Conservation (phyloP, 2,329 filamentous ascomycete genomes). For the Colletotrichum truncatum region DNA sequence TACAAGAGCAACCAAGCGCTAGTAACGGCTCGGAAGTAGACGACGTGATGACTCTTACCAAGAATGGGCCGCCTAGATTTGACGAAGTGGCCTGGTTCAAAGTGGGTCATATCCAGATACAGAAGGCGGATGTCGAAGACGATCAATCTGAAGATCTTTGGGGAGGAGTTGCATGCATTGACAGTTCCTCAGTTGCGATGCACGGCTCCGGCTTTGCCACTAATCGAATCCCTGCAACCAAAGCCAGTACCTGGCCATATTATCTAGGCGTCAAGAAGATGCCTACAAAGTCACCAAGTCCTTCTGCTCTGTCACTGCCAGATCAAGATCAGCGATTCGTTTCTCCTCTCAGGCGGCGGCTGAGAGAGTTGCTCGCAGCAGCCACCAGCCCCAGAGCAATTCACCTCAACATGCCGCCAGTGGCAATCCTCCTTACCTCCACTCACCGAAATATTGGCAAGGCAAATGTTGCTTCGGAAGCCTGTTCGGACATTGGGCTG, state of each 20-base stretch:
- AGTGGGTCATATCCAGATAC: constrained; percentile 76
- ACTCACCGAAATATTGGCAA: constrained; percentile 96
- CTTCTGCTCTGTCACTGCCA: constrained; percentile 49
- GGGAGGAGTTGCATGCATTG: constrained; percentile 87
- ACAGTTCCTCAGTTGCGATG: constrained; percentile 87
- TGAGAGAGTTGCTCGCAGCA: constrained; percentile 87
- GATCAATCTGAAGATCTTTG: constrained; percentile 76
- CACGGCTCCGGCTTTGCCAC: constrained; percentile 90
- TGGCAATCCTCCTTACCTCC: constrained; percentile 88
- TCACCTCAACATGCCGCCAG: constrained; percentile 85
- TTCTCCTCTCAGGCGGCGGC: constrained; percentile 71
- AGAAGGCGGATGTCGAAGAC: constrained; percentile 58
- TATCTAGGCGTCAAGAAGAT: constrained; percentile 82
- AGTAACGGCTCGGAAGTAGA: constrained; percentile 75
- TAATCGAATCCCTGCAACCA: constrained; percentile 79
- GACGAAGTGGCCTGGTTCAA: constrained; percentile 90
- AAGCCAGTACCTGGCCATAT: constrained; percentile 85
- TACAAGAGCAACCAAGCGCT: constrained; percentile 74
- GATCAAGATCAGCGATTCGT: constrained; percentile 61
- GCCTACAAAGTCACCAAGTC: constrained; percentile 58
- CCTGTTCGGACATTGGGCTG: constrained; percentile 88
- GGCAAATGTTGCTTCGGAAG: constrained; percentile 76
- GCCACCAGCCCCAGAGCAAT: constrained; percentile 89
- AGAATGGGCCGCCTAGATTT: constrained; percentile 47
- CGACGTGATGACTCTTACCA: constrained; percentile 66